Conservation (phyloP, 352 stramenopile genomes). For the Sclerospora graminicola region DNA sequence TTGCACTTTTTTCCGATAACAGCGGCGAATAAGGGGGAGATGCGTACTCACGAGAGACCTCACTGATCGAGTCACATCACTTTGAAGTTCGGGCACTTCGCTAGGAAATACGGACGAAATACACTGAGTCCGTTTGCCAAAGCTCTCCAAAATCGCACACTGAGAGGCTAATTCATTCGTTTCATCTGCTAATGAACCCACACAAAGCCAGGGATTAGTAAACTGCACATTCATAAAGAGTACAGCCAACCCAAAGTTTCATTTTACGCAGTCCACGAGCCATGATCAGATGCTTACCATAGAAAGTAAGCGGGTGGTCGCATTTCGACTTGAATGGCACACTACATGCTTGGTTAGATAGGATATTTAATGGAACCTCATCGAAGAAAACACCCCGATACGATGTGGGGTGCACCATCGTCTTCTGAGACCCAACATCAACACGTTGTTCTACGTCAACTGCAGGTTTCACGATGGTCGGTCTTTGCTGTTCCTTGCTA, state of each 20-base stretch:
- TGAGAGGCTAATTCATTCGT: slow-evolving; percentile 14
- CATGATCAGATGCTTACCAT: slow-evolving; percentile 18
- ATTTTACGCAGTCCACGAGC: no score
- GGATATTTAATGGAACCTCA: slow-evolving; percentile 13
- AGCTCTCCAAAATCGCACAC: slow-evolving; percentile 22
- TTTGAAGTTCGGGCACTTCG: slow-evolving; percentile 11
- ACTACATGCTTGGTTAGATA: slow-evolving; percentile 4
- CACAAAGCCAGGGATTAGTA: slow-evolving; percentile 6
- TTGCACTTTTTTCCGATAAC: slow-evolving; percentile 17
- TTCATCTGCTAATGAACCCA: slow-evolving; percentile 13
- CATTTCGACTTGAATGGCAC: slow-evolving; percentile 10
- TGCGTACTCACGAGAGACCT: slow-evolving; percentile 16
- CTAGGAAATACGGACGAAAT: slow-evolving; percentile 22
- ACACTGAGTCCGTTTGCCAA: slow-evolving; percentile 24
- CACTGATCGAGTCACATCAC: slow-evolving; percentile 19
- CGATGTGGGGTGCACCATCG: slow-evolving; percentile 20
- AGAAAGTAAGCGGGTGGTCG: slow-evolving; percentile 20
- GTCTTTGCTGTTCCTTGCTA: neutral
- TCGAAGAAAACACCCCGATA: slow-evolving; percentile 19
- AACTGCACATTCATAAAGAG: no score
- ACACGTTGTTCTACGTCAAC: neutral
- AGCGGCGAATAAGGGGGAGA: slow-evolving; percentile 20
- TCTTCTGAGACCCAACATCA: neutral
- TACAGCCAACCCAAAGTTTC: no score
- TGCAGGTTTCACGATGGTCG: neutral